phyloP scores from a whole-genome alignment of 225 moss, liverwort and hornwort species.

The Bryoerythrophyllum caledonicum region DNA sequence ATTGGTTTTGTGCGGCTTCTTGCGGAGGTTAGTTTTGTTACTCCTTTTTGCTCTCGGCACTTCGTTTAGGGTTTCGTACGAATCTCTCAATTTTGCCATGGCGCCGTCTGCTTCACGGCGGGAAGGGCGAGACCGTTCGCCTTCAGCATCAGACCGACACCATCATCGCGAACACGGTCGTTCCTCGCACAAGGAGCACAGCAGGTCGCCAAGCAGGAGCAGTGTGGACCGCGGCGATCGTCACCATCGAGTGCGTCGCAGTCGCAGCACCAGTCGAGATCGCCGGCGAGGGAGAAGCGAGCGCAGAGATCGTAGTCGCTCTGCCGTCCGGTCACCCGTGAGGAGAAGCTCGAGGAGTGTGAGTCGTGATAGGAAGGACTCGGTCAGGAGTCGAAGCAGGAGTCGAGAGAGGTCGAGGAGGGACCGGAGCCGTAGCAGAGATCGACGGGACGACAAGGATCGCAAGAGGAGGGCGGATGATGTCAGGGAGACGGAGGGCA shows the following conservation, averaged over 20 bases:
- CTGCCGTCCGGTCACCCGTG: constrained; percentile 39
- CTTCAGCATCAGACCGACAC: constrained; percentile 41
- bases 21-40: too few species aligned
- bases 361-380: constrained; percentile 55
- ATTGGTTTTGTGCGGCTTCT: too few species aligned
- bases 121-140: constrained; percentile 46
- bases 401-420: constrained; percentile 59
- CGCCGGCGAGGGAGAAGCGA: constrained; percentile 38
- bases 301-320: constrained; percentile 44
- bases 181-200: constrained; percentile 51
- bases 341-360: constrained; percentile 55
- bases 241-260: constrained; percentile 44
- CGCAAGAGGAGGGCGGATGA: constrained; percentile 57
- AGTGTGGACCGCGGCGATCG: constrained; percentile 49
- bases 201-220: constrained; percentile 52
- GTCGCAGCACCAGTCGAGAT: constrained; percentile 52
- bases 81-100: constrained; percentile 24
- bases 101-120: constrained; percentile 57
- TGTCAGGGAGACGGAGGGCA: constrained; percentile 45
- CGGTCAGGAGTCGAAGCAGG: constrained; percentile 56
- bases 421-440: constrained; percentile 66
- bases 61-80: neutral
- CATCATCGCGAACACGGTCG: constrained; percentile 48
- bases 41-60: neutral
- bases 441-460: constrained; percentile 52